These are phyloP conservation scores for Magnolia sinica DNA, from an alignment of 164 flowering plant species.

Conservation along the genomic window DNA sequence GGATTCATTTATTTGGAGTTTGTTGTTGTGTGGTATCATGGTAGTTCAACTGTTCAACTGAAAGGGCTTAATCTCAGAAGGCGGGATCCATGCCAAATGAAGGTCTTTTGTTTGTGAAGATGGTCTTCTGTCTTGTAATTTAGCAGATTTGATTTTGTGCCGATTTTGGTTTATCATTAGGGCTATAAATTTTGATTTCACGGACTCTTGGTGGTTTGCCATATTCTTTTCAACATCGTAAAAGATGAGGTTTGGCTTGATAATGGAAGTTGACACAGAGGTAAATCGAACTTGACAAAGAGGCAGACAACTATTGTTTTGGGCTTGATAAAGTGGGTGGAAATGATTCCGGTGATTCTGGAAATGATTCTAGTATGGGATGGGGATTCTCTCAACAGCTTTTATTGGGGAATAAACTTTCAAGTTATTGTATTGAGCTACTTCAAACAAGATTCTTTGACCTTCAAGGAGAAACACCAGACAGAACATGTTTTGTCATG, in stretches of 20 bases:
- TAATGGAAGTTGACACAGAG: neutral
- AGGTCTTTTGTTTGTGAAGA: neutral
- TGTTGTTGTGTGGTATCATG: neutral
- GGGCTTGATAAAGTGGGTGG: neutral
- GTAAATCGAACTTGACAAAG: neutral
- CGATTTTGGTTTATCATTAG: neutral
- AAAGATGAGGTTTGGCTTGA: neutral
- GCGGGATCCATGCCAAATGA: neutral
- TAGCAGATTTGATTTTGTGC: neutral
- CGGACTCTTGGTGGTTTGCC: neutral
- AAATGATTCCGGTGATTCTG: neutral
- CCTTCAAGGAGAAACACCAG: neutral
- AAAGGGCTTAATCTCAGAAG: neutral
- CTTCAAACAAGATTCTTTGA: neutral
- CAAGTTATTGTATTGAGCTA: neutral
- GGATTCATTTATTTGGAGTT: neutral
- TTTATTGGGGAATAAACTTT: neutral
- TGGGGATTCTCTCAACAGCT: neutral
- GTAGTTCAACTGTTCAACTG: neutral
- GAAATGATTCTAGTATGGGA: neutral
- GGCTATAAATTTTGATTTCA: neutral
- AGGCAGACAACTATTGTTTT: neutral
- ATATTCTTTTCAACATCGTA: neutral
- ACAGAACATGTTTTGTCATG: neutral
- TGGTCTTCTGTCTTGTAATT: neutral